These are phyloP conservation scores for Apophysomyces sp. DNA, from an alignment of 371 early-diverging fungal genomes.

Conservation along the genomic window DNA sequence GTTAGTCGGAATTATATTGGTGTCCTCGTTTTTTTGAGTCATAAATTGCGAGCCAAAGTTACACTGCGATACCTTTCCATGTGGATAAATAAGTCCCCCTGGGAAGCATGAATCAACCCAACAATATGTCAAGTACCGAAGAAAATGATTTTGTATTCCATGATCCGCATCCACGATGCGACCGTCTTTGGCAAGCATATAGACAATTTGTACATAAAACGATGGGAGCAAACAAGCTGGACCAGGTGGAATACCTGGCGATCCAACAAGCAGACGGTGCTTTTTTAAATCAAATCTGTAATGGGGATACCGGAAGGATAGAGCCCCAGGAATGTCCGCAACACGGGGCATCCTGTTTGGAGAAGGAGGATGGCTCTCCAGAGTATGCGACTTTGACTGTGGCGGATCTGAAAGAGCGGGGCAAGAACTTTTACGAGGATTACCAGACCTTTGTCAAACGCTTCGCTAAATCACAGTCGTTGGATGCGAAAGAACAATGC, in stretches of 20 bases:
- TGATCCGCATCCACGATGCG: not conserved
- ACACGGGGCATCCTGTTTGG: not conserved
- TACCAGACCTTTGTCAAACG: not conserved
- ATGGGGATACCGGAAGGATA: not conserved
- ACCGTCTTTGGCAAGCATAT: not conserved
- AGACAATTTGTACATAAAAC: not conserved
- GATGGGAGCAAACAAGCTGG: not conserved
- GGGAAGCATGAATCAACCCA: too few species aligned
- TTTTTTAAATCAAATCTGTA: not conserved
- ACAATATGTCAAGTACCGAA: not conserved
- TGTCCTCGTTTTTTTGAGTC: too few species aligned
- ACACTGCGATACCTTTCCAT: too few species aligned
- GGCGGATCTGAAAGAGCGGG: not conserved
- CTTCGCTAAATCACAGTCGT: not conserved
- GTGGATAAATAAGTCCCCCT: too few species aligned
- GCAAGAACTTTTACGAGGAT: not conserved
- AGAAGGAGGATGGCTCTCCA: not conserved
- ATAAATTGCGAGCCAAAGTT: too few species aligned
- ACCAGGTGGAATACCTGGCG: not conserved
- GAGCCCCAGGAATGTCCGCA: not conserved
- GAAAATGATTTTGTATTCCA: not conserved
- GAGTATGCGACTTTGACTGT: not conserved
- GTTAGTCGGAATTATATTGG: too few species aligned
- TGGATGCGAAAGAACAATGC: not conserved
- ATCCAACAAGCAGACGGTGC: not conserved